Evolutionary conservation across 305 asterid genomes (phyloP).

Genomic region (Solanum hybrid): DNA sequence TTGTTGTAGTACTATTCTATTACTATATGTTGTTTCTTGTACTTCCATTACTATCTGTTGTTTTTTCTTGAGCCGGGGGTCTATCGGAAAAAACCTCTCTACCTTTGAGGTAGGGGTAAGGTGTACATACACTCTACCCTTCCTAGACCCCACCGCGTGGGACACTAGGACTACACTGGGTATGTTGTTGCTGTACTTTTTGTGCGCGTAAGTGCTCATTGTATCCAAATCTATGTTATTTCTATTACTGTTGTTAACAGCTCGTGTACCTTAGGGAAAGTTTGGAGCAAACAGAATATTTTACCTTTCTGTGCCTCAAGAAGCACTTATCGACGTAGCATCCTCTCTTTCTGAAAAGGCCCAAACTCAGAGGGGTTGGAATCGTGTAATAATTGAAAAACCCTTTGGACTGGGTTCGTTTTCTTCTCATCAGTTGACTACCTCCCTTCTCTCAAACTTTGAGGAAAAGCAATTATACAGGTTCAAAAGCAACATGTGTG

Average conservation of each 20-base stretch:
- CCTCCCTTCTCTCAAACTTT: conserved; percentile 26
- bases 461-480: conserved; percentile 42
- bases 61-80: not conserved
- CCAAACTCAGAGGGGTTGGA: conserved; percentile 45
- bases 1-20: not conserved
- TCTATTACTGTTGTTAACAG: conserved; percentile 11
- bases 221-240: not conserved
- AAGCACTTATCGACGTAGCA: conserved; percentile 36
- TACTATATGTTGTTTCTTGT: not conserved
- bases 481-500: conserved; percentile 5
- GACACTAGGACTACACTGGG: not conserved
- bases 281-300: conserved; percentile 38
- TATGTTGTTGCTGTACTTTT: not conserved
- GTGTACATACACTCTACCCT: not conserved
- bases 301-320: conserved; percentile 47
- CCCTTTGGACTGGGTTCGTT: conserved; percentile 35
- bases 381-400: conserved; percentile 42
- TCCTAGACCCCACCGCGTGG: not conserved
- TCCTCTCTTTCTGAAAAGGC: conserved; percentile 30
- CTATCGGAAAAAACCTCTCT: not conserved
- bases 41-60: not conserved
- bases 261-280: conserved; percentile 24
- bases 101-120: not conserved
- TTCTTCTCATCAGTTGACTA: conserved; percentile 35
- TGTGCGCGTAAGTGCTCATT: not conserved